Evolutionary conservation across 1,139 yeast genomes (phyloP).

Genomic region (Yamadazyma taylorii): DNA sequence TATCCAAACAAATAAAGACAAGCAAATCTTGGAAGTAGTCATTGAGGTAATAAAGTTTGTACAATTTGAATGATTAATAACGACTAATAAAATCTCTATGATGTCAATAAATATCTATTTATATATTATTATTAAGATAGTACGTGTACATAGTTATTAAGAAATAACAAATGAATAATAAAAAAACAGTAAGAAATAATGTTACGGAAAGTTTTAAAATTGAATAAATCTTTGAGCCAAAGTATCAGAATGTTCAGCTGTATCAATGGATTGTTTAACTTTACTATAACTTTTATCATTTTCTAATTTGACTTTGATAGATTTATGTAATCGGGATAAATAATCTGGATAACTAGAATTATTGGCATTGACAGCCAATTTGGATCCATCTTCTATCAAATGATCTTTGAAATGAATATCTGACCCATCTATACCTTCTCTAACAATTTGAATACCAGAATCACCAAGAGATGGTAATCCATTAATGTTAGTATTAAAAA

Average conservation of each 20-base stretch:
- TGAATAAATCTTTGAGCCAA: slow-evolving; percentile 43
- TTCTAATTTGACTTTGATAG: slow-evolving; percentile 55
- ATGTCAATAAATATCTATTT: background rate
- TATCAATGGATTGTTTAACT: slow-evolving; percentile 30
- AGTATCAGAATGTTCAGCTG: slow-evolving; percentile 30
- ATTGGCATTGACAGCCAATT: slow-evolving; percentile 25
- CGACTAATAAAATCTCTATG: background rate
- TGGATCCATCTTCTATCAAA: slow-evolving; percentile 68
- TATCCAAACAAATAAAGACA: slow-evolving; percentile 15
- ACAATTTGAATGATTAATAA: slow-evolving; percentile 11
- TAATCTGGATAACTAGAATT: slow-evolving; percentile 62
- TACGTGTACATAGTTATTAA: too few relatives aligned
- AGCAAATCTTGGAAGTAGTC: slow-evolving; percentile 19
- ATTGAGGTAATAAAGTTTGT: slow-evolving; percentile 23
- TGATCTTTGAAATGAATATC: slow-evolving; percentile 57
- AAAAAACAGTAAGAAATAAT: too few relatives aligned
- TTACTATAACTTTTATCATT: slow-evolving; percentile 38
- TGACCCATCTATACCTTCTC: slow-evolving; percentile 66
- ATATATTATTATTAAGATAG: too few relatives aligned
- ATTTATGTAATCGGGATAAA: slow-evolving; percentile 59
- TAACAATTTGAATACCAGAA: slow-evolving; percentile 57
- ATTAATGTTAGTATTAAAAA: slow-evolving; percentile 44
- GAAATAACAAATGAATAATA: too few relatives aligned
- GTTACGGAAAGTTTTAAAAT: too few relatives aligned
- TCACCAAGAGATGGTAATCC: slow-evolving; percentile 31